Evolutionary conservation across 164 flowering plant genomes (phyloP), one percentile per base, ranked within the genome.

Genomic region (Vitis rotundifolia): DNA sequence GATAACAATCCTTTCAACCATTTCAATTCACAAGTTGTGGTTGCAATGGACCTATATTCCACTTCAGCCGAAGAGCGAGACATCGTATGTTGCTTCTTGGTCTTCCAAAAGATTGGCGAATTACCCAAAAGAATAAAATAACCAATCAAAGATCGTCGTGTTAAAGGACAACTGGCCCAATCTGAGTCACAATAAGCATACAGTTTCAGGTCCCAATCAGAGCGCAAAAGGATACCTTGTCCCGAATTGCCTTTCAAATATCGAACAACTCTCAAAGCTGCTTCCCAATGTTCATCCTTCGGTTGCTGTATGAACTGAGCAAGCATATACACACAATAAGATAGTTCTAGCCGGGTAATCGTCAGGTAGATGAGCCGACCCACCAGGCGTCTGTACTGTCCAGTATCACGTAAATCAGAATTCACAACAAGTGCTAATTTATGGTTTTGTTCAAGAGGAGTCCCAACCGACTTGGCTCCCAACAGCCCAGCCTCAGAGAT

Each of bases 51-150:
- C 9, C 68, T 57, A 19, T 65, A 61, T 14, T 69, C 66, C 1
- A 49, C 66, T 18, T 69, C 66, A 50, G 72, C 72, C 1, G 59
- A 61, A 12, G 72, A 69, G 1, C 59, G 57, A 5, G 70, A 67
- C 2, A 67, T 26, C 13, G 70, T 67, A 4, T 14, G 47, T n/a
- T 67, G 70, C 62, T 67, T 70, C 66, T 68, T 68, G 3, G 64
- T 58, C 53, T 48, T 68, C 71, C 71, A 68, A 8, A 57, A 61
- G 2, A 69, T 10, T 19, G 1, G 22, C 1, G 22, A 69, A 13
- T 2, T 1, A 7, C 72, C 72, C 2, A 69, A 18, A 1, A 51
- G 1, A 50, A 69, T 16, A 19, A 49, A 61, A n/a, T 69, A 69
- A 6, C 49, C 66, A 18, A 59, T 60, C 14, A 61, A 9, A 2